Base-by-base conservation (phyloP, 2,329 filamentous ascomycete species). In the Colletotrichum paranaense region DNA sequence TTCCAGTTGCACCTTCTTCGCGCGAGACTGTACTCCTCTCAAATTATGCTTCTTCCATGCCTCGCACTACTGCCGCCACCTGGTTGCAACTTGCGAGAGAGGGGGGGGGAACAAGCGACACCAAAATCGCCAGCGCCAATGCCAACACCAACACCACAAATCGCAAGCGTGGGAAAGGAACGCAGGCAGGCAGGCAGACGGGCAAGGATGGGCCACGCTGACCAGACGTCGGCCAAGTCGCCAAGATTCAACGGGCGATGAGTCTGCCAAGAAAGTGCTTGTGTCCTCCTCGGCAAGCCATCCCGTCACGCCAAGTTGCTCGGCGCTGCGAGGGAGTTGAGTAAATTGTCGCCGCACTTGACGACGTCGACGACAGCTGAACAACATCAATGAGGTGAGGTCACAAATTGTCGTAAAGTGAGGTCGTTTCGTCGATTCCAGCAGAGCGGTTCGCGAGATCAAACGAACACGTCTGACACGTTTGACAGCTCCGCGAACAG, bases 251-350 rank as follows among this genome's bases (percentile, higher is more conserved):
- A 71, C 71, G 56, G 67, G 35, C 55, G 38, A 70, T 62, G 55
- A 62, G 38, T 73, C 52, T 73, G 71, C 71, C 67, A 73, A 73
- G 71, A 73, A 71, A 73, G 71, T 66, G 71, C 71, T 73, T 73
- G 71, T 73, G 30, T 71, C 35, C 60, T 35, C 56, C 71, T 71
- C 71, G 67, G 71, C 67, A 73, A 73, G 71, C 71, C 71, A 71
- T 66, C 71, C 71, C 71, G 71, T 57, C 60, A 32, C 62, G 71
- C 71, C 71, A 73, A 73, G 71, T 65, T 35, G 67, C 71, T 73
- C 60, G 71, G 71, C 71, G 62, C 71, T 73, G 71, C 71, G 67
- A 71, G 67, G 57, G 28, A n/a, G 19, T 49, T 49, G 42, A 49
- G 42, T 49, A 4, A 69, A 62, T 28, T 56, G 71, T 71, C 71